phyloP scores from a whole-genome alignment of 2,329 filamentous ascomycete genomes.

The Diaporthe aspalathi region DNA sequence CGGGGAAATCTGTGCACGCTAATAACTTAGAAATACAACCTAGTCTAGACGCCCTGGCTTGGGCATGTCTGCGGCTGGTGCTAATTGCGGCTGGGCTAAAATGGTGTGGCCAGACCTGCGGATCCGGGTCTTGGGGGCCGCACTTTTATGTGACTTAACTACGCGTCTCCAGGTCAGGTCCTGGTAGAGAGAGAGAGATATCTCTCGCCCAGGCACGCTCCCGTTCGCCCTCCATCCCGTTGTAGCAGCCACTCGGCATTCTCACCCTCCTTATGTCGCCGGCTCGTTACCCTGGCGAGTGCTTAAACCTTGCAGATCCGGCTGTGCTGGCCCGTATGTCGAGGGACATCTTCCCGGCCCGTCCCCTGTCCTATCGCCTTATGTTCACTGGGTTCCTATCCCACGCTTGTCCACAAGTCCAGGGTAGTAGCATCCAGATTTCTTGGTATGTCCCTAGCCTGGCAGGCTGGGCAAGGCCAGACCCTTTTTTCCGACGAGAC shows the following conservation, averaged over 20 bases:
- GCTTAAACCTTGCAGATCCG: neutral
- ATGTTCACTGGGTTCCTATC: no score
- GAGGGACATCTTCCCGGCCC: no score
- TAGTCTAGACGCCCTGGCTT: no score
- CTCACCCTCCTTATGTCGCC: neutral
- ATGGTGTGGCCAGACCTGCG: conserved; percentile 26
- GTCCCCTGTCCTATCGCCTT: no score
- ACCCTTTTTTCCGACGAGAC: conserved; percentile 18
- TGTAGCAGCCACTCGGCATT: neutral
- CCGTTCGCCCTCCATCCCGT: neutral
- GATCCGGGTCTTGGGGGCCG: conserved; percentile 29
- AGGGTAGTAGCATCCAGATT: neutral
- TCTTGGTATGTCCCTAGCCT: neutral
- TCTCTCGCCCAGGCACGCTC: neutral
- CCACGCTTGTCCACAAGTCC: neutral
- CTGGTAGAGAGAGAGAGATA: no score
- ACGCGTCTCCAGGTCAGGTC: neutral
- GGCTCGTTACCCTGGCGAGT: neutral
- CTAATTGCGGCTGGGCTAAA: conserved; percentile 22
- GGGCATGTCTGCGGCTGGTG: neutral
- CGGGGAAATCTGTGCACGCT: conserved; percentile 2
- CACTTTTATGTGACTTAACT: neutral
- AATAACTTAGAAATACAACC: no score
- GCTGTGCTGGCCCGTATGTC: neutral
- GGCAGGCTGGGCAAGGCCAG: neutral